Conservation (phyloP, 257 asterid genomes). For the Primulina tabacum region DNA sequence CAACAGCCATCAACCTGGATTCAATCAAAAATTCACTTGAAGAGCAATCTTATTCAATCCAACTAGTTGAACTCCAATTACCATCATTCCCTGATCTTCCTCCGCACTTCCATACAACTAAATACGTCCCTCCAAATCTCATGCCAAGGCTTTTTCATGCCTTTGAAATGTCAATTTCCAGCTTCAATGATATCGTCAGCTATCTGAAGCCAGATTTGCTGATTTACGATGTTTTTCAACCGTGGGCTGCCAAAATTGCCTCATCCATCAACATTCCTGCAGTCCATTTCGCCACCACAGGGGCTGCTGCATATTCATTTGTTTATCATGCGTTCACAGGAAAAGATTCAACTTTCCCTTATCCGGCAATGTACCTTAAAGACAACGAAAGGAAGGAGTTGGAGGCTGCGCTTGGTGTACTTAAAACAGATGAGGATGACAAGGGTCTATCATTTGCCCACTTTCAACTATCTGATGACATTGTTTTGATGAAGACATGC, state of each 20-base stretch:
- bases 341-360: constrained; percentile 17
- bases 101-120: constrained; percentile 47
- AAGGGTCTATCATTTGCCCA: constrained; percentile 14
- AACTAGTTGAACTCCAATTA: constrained; percentile 32
- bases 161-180: constrained; percentile 29
- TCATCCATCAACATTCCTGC: constrained; percentile 32
- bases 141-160: constrained; percentile 22
- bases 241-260: constrained; percentile 40
- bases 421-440: constrained; percentile 1
- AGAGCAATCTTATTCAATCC: constrained; percentile 17
- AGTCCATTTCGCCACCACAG: constrained; percentile 22
- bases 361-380: constrained; percentile 3
- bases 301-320: constrained; percentile 20
- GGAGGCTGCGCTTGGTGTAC: background rate
- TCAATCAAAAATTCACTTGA: constrained; percentile 28
- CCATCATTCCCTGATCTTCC: constrained; percentile 36
- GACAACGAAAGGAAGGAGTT: constrained; percentile 13
- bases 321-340: constrained; percentile 19
- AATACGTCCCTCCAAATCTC: constrained; percentile 37
- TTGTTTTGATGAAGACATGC: constrained; percentile 33
- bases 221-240: constrained; percentile 43
- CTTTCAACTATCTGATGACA: constrained; percentile 25
- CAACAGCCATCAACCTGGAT: constrained; percentile 34
- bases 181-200: constrained; percentile 29
- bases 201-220: constrained; percentile 30